Evolutionary conservation across 2,329 filamentous ascomycete species (phyloP).

Genomic region (Colletotrichum spinosum): DNA sequence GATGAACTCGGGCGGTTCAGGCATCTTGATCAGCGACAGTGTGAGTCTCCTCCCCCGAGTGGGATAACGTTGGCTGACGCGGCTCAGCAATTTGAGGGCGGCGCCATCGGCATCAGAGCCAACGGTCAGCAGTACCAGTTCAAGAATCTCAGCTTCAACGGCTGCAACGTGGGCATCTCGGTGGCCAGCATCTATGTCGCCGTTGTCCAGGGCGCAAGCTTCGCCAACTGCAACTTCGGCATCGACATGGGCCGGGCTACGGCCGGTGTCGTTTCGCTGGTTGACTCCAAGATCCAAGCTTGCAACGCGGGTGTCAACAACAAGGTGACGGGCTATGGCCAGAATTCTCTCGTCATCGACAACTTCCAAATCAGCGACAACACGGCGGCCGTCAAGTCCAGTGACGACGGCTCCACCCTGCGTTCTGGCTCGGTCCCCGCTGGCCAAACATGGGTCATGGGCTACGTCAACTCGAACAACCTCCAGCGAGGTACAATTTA

Average conservation of each 20-base stretch:
- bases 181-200: constrained; percentile 43
- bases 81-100: constrained; percentile 45
- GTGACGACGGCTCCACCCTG: constrained; percentile 37
- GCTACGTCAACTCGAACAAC: constrained; percentile 39
- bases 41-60: constrained; percentile 13
- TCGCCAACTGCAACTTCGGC: constrained; percentile 45
- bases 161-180: constrained; percentile 45
- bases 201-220: constrained; percentile 44
- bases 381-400: constrained; percentile 40
- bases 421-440: constrained; percentile 33
- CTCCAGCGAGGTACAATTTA: constrained; percentile 47
- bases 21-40: constrained; percentile 46
- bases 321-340: constrained; percentile 40
- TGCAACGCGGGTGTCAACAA: constrained; percentile 43
- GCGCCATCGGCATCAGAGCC: constrained; percentile 45
- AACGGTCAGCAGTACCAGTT: constrained; percentile 50
- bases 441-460: constrained; percentile 45
- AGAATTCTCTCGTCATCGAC: constrained; percentile 46
- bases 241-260: constrained; percentile 44
- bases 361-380: constrained; percentile 41
- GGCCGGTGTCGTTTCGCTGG: constrained; percentile 43
- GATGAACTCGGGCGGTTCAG: constrained; percentile 49
- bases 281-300: constrained; percentile 44
- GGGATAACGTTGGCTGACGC: background rate
- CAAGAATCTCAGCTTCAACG: constrained; percentile 47